Base-by-base conservation (phyloP, 306 rosid genomes). In the Trifolium pratense region DNA sequence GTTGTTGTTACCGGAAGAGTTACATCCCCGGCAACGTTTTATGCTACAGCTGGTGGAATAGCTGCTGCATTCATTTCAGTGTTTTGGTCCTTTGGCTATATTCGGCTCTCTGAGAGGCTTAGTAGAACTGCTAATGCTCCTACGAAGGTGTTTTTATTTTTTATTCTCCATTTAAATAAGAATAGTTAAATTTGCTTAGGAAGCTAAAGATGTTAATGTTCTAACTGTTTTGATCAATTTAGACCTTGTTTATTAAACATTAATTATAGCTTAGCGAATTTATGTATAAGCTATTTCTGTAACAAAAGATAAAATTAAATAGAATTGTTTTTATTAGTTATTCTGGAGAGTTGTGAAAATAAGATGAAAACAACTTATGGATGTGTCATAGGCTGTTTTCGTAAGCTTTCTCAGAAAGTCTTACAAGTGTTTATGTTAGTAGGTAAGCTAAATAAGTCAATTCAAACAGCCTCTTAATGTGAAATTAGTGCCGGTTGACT, bases 41-140 rank as follows among this genome's bases (percentile, higher is more conserved):
- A 95, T 82, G 87, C 97, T 37, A 95, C 97, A 7, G 86, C 99
- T 0, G 95, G 93, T 57, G 96, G 99, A 74, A 90, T 95, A 79
- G 97, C 82, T 4, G 97, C 97, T 0, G 97, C 93, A 0, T 95
- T 95, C 86, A 78, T 95, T 65, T 95, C 97, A 0, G 97, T 95
- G 75, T 95, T 95, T 71, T 95, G 97, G 97, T 95, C 97, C 13
- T 95, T 95, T 59, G 97, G 99, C 5, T 95, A 95, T 76, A 90
- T 95, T 72, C 89, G 99, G 31, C 97, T 95, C 6, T 86, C 99
- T 11, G 97, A 91, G 7, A 95, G 57, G 89, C 99, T 95, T 57
- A 75, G 82, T 29, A 85, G 45, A 75, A 91, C 97, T 78, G 93
- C 93, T 23, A 90, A 81, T 66, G 86, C 90, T 1, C 99, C 97